Conservation (phyloP, 2,329 filamentous ascomycete species). For the Diaporthe amygdali region DNA sequence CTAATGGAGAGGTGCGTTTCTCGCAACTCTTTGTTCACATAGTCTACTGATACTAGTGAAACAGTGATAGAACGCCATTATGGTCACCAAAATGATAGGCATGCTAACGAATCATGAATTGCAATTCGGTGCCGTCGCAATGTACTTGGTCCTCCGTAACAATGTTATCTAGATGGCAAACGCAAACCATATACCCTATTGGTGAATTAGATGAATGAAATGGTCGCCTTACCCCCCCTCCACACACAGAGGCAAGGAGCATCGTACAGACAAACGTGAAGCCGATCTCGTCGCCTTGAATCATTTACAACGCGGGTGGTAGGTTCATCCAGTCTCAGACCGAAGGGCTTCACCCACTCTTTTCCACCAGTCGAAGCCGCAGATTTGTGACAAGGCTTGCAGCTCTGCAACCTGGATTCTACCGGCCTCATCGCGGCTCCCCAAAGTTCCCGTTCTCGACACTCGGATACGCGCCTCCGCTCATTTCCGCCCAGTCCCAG, state of each 20-base stretch:
- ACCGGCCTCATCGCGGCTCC: slow-evolving; percentile 3
- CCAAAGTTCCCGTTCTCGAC: slow-evolving; percentile 67
- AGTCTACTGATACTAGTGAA: not conserved
- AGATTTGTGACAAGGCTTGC: not conserved
- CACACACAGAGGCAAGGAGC: not conserved
- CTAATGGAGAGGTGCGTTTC: too few species aligned
- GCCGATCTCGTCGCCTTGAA: not conserved
- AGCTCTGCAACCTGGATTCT: not conserved
- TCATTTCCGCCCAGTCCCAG: slow-evolving; percentile 80
- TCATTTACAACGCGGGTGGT: not conserved
- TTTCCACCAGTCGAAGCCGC: not conserved
- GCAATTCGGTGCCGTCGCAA: not conserved
- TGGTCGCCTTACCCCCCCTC: not conserved
- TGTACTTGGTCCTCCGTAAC: not conserved
- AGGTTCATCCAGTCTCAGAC: not conserved
- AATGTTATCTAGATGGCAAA: not conserved
- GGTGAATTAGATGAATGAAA: slow-evolving; percentile 1
- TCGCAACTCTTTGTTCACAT: not conserved
- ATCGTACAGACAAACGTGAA: not conserved
- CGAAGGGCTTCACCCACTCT: not conserved
- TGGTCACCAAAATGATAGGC: not conserved
- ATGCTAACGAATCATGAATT: not conserved
- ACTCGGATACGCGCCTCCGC: slow-evolving; percentile 66
- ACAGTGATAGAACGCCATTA: not conserved
- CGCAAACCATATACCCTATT: slow-evolving; percentile 8